phyloP scores from a whole-genome alignment of 805 yeast genomes.

The Hanseniaspora guilliermondii region DNA sequence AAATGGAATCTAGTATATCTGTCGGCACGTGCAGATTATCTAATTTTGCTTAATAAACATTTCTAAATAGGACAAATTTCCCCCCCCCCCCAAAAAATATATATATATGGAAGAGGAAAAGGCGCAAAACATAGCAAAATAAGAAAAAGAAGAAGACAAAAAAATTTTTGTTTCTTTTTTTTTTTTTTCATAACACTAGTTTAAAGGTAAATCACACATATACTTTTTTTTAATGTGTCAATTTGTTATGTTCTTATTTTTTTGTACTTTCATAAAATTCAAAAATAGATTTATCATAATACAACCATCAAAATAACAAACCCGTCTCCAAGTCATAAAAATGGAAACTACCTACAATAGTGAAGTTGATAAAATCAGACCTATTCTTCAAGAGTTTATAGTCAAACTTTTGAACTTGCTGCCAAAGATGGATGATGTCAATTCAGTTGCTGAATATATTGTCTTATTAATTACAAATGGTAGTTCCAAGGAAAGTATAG shows the following conservation, averaged over 20 bases:
- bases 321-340: not conserved
- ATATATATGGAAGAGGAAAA: no score
- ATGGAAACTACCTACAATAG: slow-evolving; percentile 1
- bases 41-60: no score
- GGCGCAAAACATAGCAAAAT: no score
- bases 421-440: slow-evolving; percentile 33
- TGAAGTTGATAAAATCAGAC: slow-evolving; percentile 5
- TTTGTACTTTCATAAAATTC: not conserved
- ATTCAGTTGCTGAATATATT: slow-evolving; percentile 61
- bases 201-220: no score
- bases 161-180: not conserved
- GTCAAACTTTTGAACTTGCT: slow-evolving; percentile 14
- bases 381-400: slow-evolving; percentile 12
- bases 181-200: no score
- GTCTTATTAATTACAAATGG: slow-evolving; percentile 59
- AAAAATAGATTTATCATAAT: not conserved
- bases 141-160: no score
- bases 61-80: no score
- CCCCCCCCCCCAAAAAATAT: no score
- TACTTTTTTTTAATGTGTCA: not conserved
- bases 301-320: not conserved
- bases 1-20: no score
- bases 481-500: slow-evolving; percentile 48
- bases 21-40: no score
- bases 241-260: not conserved